Evolutionary conservation across 495 filamentous ascomycete genomes (phyloP).

Genomic region (Apiosordaria backusii): DNA sequence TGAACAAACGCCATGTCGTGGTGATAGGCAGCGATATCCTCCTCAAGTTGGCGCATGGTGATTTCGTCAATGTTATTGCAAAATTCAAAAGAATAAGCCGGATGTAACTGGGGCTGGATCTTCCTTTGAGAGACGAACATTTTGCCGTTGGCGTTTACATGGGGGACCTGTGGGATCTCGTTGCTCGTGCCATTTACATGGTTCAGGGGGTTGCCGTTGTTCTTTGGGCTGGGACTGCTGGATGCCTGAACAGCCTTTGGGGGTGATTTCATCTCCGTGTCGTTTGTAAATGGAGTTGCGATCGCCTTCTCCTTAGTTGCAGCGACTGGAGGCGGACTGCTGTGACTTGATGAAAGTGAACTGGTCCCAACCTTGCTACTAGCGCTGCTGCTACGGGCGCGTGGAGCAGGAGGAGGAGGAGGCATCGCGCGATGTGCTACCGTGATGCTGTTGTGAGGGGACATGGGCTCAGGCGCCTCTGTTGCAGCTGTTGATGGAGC

Average conservation of each 20-base stretch:
- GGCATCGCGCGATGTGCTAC: slow-evolving; percentile 13
- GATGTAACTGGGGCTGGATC: background rate
- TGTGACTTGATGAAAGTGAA: slow-evolving; percentile 4
- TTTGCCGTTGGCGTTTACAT: background rate
- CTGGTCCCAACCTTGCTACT: background rate
- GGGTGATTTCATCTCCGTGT: background rate
- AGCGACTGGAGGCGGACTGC: slow-evolving; percentile 6
- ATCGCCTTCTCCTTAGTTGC: background rate
- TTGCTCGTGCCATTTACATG: slow-evolving; percentile 5
- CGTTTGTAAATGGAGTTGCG: background rate
- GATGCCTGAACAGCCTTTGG: background rate
- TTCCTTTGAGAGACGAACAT: background rate
- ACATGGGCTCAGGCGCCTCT: slow-evolving; percentile 8
- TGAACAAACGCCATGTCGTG: slow-evolving; percentile 40
- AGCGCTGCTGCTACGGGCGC: background rate
- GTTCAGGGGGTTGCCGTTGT: background rate
- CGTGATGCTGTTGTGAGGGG: slow-evolving; percentile 20
- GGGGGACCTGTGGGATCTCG: background rate
- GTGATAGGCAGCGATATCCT: slow-evolving; percentile 42
- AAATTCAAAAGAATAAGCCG: slow-evolving; percentile 14
- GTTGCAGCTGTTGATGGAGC: background rate
- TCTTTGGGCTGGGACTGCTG: background rate
- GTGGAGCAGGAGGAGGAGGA: background rate
- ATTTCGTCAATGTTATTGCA: slow-evolving; percentile 36
- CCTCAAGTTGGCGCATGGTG: slow-evolving; percentile 39